Evolutionary conservation across 1,284 basidiomycete genomes (phyloP), one percentile per base, ranked within the genome.

Genomic region (Moesziomyces parantarcticus): DNA sequence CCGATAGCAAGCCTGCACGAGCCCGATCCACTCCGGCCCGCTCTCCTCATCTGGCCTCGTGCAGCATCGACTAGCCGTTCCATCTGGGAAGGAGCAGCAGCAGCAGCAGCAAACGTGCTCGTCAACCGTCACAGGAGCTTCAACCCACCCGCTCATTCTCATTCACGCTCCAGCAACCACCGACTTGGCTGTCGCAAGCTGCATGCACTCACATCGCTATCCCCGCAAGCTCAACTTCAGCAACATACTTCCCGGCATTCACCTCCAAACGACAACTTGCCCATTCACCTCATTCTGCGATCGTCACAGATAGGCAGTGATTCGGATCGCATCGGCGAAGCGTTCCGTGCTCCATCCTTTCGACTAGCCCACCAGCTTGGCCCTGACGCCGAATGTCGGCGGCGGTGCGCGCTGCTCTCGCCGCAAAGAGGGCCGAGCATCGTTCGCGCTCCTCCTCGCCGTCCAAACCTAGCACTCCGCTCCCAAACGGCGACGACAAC

Each of bases 391-490:
- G 65, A 43, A 79, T 79, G 77, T 79, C 77, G 40, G 77, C 65
- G 42, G 72, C 73, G 36, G 68, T 79, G 34, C 67, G 68, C 26
- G 77, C 77, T 63, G 77, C 77, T 34, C 52, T 78, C 48, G 70
- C 75, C 47, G 77, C 65, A 8, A 66, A 67, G 58, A 34, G 73
- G 50, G 73, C 73, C 40, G 72, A 61, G 43, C 57, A 55, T 39
- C 63, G 75, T 42, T 65, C 66, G 10, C 59, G 61, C 46, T 70
- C 70, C 25, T 10, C 39, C 20, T 73, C 73, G 13, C 63, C 72
- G 34, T 56, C 72, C 57, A 69, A 76, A 34, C 50, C 50, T 13
- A 56, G 42, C 36, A 34, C 44, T 21, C 14, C 50, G 2, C 48
- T 53, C 18, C 55, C 58, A 9, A 48, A 49, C 42, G 62, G 21